These are phyloP conservation scores for Scheffersomyces lignosus DNA, from an alignment of 805 yeast species.

Conservation along the genomic window DNA sequence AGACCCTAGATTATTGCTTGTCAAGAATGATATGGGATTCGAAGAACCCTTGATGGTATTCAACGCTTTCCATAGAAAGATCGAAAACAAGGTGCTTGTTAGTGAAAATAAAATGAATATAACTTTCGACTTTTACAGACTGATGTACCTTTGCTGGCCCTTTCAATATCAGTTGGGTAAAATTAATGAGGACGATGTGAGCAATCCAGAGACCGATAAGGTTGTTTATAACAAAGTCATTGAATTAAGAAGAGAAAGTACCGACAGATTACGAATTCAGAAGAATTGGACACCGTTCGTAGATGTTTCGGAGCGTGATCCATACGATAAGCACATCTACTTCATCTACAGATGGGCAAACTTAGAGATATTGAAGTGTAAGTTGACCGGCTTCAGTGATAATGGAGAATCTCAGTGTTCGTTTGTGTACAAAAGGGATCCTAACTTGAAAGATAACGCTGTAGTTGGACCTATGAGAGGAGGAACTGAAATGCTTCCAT, in stretches of 20 bases:
- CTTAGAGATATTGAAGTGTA: slow-evolving; percentile 13
- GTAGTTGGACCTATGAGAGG: background rate
- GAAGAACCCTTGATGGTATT: slow-evolving; percentile 30
- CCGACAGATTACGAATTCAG: slow-evolving; percentile 8
- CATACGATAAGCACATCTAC: slow-evolving; percentile 13
- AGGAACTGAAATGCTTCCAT: no score
- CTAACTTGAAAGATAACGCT: slow-evolving; percentile 10
- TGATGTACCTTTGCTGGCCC: slow-evolving; percentile 3
- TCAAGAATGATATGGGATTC: slow-evolving; percentile 21
- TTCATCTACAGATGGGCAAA: slow-evolving; percentile 20
- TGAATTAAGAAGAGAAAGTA: background rate
- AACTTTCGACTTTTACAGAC: background rate
- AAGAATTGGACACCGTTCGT: slow-evolving; percentile 28
- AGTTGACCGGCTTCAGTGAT: slow-evolving; percentile 1
- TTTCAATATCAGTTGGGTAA: slow-evolving; percentile 3
- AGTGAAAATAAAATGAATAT: slow-evolving; percentile 3
- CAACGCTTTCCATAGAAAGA: slow-evolving; percentile 21
- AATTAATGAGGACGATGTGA: background rate
- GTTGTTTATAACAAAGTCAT: background rate
- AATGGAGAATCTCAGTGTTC: slow-evolving; percentile 15
- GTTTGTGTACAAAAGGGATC: slow-evolving; percentile 30
- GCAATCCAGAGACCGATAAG: slow-evolving; percentile 1
- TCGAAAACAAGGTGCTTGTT: slow-evolving; percentile 12
- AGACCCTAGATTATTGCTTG: slow-evolving; percentile 25
- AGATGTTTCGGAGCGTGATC: slow-evolving; percentile 6